phyloP scores from a whole-genome alignment of 768 basidiomycete genomes.

The Mycena amicta region DNA sequence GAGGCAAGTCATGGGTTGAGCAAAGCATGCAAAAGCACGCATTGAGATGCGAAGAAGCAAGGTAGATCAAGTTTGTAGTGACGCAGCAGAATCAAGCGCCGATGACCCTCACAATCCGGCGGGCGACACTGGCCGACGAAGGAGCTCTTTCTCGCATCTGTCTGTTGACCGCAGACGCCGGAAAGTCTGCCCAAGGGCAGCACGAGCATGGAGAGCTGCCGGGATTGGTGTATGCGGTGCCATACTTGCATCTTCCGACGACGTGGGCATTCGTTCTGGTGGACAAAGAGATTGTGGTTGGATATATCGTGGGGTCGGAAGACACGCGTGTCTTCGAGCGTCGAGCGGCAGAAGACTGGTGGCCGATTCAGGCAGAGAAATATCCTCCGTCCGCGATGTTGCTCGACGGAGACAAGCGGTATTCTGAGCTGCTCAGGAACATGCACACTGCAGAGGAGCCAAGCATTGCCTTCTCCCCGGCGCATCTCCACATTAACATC shows the following conservation, averaged over 20 bases:
- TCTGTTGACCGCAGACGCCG: constrained; percentile 73
- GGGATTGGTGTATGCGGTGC: constrained; percentile 74
- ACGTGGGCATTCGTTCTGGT: constrained; percentile 79
- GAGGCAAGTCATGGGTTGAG: constrained; percentile 8
- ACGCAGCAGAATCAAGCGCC: no score
- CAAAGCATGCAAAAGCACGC: not conserved
- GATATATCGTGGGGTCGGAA: constrained; percentile 68
- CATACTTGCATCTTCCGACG: constrained; percentile 68
- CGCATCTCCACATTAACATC: constrained; percentile 78
- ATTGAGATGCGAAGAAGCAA: no score
- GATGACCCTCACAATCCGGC: constrained; percentile 57
- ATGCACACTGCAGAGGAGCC: constrained; percentile 50
- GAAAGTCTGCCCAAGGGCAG: constrained; percentile 60
- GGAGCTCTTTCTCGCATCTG: constrained; percentile 69
- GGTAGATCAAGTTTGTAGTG: no score
- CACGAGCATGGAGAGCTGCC: constrained; percentile 68
- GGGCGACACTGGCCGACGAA: constrained; percentile 55
- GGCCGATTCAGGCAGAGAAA: constrained; percentile 59
- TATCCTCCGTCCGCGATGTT: constrained; percentile 45
- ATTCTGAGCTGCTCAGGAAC: constrained; percentile 43
- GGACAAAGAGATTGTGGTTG: constrained; percentile 58
- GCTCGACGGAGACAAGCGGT: constrained; percentile 47
- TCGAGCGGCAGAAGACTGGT: constrained; percentile 61
- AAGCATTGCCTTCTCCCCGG: constrained; percentile 66
- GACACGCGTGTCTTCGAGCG: constrained; percentile 70